Conservation (phyloP, 805 yeast genomes). For the Metschnikowia borealis region DNA sequence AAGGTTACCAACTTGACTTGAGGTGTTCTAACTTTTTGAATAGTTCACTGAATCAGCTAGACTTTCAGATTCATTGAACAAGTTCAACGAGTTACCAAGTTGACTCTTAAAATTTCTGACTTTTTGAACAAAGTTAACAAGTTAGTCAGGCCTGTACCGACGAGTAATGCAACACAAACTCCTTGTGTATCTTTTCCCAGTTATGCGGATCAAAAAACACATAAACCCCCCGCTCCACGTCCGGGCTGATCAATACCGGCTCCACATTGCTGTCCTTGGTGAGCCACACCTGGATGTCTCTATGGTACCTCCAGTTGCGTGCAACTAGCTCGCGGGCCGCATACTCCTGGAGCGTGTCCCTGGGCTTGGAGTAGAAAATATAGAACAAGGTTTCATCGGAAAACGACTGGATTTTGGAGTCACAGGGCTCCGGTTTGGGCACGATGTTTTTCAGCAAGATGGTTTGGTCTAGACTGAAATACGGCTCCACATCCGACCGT, state of each 20-base stretch:
- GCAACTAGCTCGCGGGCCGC: slow-evolving; percentile 88
- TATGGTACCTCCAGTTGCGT: slow-evolving; percentile 96
- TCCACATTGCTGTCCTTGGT: slow-evolving; percentile 90
- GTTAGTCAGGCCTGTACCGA: slow-evolving; percentile 24
- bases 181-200: slow-evolving; percentile 89
- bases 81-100: no score
- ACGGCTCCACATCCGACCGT: slow-evolving; percentile 85
- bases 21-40: no score
- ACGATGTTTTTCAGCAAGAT: slow-evolving; percentile 30
- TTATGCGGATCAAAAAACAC: slow-evolving; percentile 92
- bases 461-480: slow-evolving; percentile 57
- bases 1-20: no score
- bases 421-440: slow-evolving; percentile 42
- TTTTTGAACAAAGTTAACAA: no score
- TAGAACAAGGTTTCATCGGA: slow-evolving; percentile 91
- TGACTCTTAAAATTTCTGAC: no score
- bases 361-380: slow-evolving; percentile 89
- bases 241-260: slow-evolving; percentile 73
- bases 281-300: slow-evolving; percentile 92
- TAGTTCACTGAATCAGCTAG: no score
- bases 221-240: slow-evolving; percentile 89
- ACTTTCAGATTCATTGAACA: no score
- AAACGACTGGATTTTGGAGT: slow-evolving; percentile 53
- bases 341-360: slow-evolving; percentile 88
- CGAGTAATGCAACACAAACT: slow-evolving; percentile 51